Base-by-base conservation (phyloP, 1,284 basidiomycete genomes). In the Peniophora sp. region DNA sequence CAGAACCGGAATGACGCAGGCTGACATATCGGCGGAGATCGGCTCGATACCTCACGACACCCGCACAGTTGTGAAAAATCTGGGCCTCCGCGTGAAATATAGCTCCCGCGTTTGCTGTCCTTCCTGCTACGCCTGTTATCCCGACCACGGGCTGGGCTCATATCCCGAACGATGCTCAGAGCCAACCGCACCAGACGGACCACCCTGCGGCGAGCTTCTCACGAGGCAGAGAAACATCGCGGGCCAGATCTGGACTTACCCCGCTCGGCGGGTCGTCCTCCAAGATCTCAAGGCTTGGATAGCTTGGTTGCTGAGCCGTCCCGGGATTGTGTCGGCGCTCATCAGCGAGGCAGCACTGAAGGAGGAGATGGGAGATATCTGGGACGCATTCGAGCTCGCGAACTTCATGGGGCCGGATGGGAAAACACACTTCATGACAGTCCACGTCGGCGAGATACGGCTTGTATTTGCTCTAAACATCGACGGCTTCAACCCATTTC, bases 401-500 rank as follows among this genome's bases (percentile, higher is more conserved):
- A 35, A 50, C 14, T 52, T 55, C 37, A n/a, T 34, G 15, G 49
- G 45, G 3, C 3, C 24, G 2, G 48, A 55, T 24, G 34, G 49
- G 9, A 8, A 18, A 17, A 39, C 11, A 17, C n/a, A n/a, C n/a
- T 48, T 49, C 34, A 37, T 52, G 15, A 15, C 14, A 3, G 24
- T 10, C 2, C 10, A 10, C n/a, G 10, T n/a, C n/a, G 50, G 46
- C 11, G 52, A 54, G 35, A 5, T 15, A 3, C 52, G 45, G 23
- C 32, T 23, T 5, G 39, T 42, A 12, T 57, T 56, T 47, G 49
- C 46, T 23, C 41, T 57, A n/a, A 49, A 34, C 34, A 42, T 51
- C 10, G 54, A 57, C 35, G 42, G 48, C 18, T 56, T 57, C 37
- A 53, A 57, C 39, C 56, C 56, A 20, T 50, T 46, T 35, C n/a